These are phyloP conservation scores for Dactylellina parvicollis DNA, from an alignment of 2,329 filamentous ascomycete genomes.

Conservation along the genomic window DNA sequence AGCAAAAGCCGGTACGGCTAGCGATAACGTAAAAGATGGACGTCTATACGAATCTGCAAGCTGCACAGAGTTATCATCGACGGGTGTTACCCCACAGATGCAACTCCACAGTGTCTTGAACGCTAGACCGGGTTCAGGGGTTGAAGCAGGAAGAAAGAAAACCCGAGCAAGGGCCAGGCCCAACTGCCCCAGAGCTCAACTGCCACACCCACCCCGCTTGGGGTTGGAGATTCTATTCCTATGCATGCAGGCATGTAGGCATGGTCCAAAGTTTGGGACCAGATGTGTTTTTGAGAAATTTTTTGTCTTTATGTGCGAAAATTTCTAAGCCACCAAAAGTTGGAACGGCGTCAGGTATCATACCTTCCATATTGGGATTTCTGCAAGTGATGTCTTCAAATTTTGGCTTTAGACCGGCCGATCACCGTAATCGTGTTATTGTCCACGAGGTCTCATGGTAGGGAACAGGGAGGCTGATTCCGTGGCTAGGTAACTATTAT, in stretches of 20 bases:
- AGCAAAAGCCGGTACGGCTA: constrained; percentile 9
- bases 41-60: constrained; percentile 12
- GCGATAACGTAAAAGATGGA: constrained; percentile 46
- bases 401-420: constrained; percentile 26
- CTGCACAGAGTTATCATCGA: constrained; percentile 25
- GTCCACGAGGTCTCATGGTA: constrained; percentile 47
- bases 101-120: constrained; percentile 35
- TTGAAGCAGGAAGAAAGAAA: not conserved
- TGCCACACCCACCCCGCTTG: constrained; percentile 40
- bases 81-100: constrained; percentile 45
- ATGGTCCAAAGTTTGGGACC: constrained; percentile 5
- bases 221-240: constrained; percentile 15
- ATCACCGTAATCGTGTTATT: constrained; percentile 26
- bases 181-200: constrained; percentile 31
- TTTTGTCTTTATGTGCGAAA: not conserved
- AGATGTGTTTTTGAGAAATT: constrained; percentile 14
- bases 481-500: constrained; percentile 26
- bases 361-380: constrained; percentile 43
- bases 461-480: constrained; percentile 29
- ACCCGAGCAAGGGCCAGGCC: constrained; percentile 31
- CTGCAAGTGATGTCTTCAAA: constrained; percentile 16
- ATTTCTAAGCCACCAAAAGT: constrained; percentile 29
- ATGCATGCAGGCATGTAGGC: not conserved
- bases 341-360: constrained; percentile 10
- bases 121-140: constrained; percentile 21